These are phyloP conservation scores for Crithidia sp. DNA, from an alignment of 208 protist genomes.

Conservation along the genomic window DNA sequence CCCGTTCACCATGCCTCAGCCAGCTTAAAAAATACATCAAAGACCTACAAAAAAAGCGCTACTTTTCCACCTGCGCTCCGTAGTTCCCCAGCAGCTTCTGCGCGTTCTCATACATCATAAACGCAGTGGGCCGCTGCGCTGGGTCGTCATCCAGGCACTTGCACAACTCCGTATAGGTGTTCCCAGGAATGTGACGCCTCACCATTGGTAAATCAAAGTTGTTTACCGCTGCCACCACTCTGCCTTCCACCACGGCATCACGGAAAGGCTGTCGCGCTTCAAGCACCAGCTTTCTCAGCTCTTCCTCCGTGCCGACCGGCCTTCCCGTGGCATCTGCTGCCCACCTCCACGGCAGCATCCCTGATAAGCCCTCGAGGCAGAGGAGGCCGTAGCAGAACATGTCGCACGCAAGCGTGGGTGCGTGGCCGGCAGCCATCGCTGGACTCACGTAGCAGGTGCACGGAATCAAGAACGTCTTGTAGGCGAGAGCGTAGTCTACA, in stretches of 20 bases:
- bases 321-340: background rate
- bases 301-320: slow-evolving; percentile 11
- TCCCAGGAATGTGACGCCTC: background rate
- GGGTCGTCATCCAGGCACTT: too few species aligned
- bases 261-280: background rate
- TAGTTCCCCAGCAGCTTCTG: too few species aligned
- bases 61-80: too few species aligned
- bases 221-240: background rate
- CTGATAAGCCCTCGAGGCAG: slow-evolving; percentile 50
- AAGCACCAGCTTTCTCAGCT: slow-evolving; percentile 21
- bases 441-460: slow-evolving; percentile 67
- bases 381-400: slow-evolving; percentile 68
- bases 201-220: too few species aligned
- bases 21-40: too few species aligned
- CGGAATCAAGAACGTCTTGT: slow-evolving; percentile 30
- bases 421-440: slow-evolving; percentile 51
- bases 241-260: background rate
- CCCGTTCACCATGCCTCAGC: too few species aligned
- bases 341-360: slow-evolving; percentile 41
- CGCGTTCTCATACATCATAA: too few species aligned
- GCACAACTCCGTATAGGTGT: too few species aligned
- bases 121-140: too few species aligned
- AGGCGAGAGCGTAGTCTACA: slow-evolving; percentile 8
- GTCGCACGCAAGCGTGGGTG: slow-evolving; percentile 52
- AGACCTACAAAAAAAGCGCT: too few species aligned